phyloP scores from a whole-genome alignment of 352 stramenopile genomes.

The Elongisporangium prolatum region DNA sequence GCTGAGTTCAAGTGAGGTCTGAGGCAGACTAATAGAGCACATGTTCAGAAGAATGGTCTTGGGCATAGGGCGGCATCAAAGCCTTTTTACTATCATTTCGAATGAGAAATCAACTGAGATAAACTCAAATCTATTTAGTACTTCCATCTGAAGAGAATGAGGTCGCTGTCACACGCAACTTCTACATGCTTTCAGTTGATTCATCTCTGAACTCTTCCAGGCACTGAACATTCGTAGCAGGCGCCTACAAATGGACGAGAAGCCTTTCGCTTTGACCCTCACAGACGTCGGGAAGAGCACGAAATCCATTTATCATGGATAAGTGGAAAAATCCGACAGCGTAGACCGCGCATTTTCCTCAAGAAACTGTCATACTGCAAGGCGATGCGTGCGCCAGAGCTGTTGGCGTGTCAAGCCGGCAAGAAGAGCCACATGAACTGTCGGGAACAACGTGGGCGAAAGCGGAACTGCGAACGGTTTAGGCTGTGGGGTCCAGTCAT shows the following conservation, averaged over 20 bases:
- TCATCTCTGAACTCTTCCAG: neutral
- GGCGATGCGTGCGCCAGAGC: neutral
- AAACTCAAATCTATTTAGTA: too few species aligned
- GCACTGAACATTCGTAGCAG: neutral
- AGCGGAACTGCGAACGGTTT: conserved; percentile 4
- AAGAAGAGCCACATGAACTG: conserved; percentile 7
- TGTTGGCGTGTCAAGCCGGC: neutral
- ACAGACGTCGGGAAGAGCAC: neutral
- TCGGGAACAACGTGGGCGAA: conserved; percentile 18
- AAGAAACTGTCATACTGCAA: neutral
- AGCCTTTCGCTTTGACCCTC: neutral
- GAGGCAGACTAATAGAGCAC: too few species aligned
- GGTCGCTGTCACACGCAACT: neutral
- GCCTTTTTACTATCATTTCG: too few species aligned
- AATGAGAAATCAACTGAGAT: too few species aligned
- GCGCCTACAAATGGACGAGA: neutral
- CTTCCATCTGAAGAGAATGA: too few species aligned
- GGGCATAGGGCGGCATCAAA: too few species aligned
- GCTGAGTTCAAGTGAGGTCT: too few species aligned
- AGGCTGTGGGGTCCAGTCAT: neutral
- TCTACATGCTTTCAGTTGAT: too few species aligned
- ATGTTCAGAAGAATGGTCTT: too few species aligned
- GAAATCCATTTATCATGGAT: too few species aligned
- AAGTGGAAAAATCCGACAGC: too few species aligned
- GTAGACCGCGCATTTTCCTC: too few species aligned